Percentiles rank a stretch among this genome's conserved stretches.
These are phyloP conservation scores for Silene uniflora DNA, from an alignment of 148 eudicot species.

Conservation along the genomic window DNA sequence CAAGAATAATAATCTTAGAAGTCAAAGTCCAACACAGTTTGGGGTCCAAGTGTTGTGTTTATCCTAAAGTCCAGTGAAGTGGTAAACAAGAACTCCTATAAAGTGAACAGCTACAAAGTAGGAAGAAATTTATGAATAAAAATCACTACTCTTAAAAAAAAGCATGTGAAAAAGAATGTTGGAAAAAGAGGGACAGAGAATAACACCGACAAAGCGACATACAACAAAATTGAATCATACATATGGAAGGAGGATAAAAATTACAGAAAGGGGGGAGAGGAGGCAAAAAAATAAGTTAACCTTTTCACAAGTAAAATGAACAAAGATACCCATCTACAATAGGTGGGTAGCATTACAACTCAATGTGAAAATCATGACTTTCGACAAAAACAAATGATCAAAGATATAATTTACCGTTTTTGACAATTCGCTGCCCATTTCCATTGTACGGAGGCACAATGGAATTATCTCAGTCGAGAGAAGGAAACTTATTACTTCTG, in stretches of 20 bases:
- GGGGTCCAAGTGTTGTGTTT: not conserved
- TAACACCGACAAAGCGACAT: not conserved
- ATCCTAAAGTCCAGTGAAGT: not conserved
- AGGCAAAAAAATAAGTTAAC: not conserved
- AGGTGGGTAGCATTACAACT: no score
- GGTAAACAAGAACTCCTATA: not conserved
- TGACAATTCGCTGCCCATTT: slow-evolving; percentile 95
- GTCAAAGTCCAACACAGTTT: no score
- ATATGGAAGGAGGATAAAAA: not conserved
- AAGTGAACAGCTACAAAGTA: not conserved
- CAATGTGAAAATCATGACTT: no score
- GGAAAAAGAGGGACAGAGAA: not conserved
- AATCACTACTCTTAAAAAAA: not conserved
- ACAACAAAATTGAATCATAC: not conserved
- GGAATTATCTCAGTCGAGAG: slow-evolving; percentile 96
- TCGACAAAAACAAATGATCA: not conserved
- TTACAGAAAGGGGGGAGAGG: not conserved
- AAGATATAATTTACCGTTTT: slow-evolving; percentile 64
- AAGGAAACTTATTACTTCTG: slow-evolving; percentile 89
- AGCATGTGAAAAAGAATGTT: not conserved
- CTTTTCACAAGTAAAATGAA: not conserved
- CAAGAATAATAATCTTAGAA: not conserved
- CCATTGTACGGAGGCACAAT: slow-evolving; percentile 93
- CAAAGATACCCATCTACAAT: not conserved
- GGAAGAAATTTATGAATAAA: slow-evolving; percentile 1